Evolutionary conservation across 2,329 filamentous ascomycete genomes (phyloP), one percentile per base, ranked within the genome.

Genomic region (Botrytis porri): DNA sequence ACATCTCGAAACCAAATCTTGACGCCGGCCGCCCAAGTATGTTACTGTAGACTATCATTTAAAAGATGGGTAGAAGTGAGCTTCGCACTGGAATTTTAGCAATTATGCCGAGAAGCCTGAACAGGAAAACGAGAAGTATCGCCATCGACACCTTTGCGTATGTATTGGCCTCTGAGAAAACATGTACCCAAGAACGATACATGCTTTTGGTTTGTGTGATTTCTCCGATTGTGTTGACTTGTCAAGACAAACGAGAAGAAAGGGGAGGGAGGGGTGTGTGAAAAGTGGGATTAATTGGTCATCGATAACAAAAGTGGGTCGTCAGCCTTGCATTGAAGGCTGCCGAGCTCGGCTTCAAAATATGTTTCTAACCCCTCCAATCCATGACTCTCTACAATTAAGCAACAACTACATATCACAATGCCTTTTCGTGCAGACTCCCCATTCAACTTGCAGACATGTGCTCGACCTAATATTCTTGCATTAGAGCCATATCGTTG

Each of bases 401-500:
- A 67, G 43, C 62, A 37, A 67, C 39, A 60, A 69, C 14, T 32
- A 59, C 35, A 48, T 29, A 7, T 22, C 64, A 76, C 74, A 70
- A 80, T 80, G 78, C 69, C 82, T 65, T 69, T 77, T 67, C 81
- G 75, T 69, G 7, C n/a, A 77, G 79, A 76, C 85, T 86, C 88
- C 48, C 85, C 90, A 45, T 95, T 95, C 82, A 88, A 94, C 80
- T 84, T 95, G 69, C 84, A 92, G 78, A 91, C 88, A 75, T 95
- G 92, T 80, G 92, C 92, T 59, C 88, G 93, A 77, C 87, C 90
- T 61, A 95, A 95, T 82, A 94, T 95, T 74, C 83, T 95, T 76
- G 86, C 90, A 75, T 85, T 95, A 65, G 87, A 94, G 79, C 93
- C 93, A 57, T 95, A 95, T 80, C 90, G 93, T 73, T 95, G 93